Base-by-base conservation (phyloP, 2,329 filamentous ascomycete genomes). In the Epichloe sp. region DNA sequence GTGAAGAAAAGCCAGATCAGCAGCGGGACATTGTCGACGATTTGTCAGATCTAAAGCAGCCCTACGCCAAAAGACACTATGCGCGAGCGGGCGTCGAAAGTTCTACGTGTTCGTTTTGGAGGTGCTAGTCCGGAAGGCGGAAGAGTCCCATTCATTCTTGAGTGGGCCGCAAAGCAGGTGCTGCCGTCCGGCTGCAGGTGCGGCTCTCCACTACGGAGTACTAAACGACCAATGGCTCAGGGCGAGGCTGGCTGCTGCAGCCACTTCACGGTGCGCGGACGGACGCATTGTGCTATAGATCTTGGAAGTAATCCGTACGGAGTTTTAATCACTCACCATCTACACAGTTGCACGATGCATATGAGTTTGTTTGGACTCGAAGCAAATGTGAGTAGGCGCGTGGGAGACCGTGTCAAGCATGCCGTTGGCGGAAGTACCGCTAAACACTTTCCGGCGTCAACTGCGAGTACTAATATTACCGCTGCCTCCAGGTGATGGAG, bases 21-120 rank as follows among this genome's bases (percentile, higher is more conserved):
- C 34, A 48, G 36, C 34, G 31, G 40, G 58, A 57, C 63, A 65
- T 65, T 61, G 53, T 54, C 60, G 57, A 58, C 60, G 57, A 58
- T 56, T 60, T 61, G 57, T 59, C 58, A 59, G 58, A 54, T 50
- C 52, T 53, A 53, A 56, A 56, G 54, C 45, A 55, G 57, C 62
- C 59, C 63, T 31, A 10, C 21, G 35, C 41, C 17, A 46, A 14
- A 35, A 17, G 19, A 54, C 26, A 26, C 15, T 11, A 31, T 19
- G 17, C 7, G 15, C 21, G 26, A 49, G 47, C 36, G 47, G 47
- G 31, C 40, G 19, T 49, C 47, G 12, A 53, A 58, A 58, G 52
- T 54, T 60, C 53, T 57, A 61, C 59, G 59, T 61, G 59, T 61
- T 59, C 59, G 57, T 54, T 50, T 48, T 50, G 55, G 54, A 54